Conservation (phyloP, 2,329 filamentous ascomycete species). For the Fonsecaea monophora region DNA sequence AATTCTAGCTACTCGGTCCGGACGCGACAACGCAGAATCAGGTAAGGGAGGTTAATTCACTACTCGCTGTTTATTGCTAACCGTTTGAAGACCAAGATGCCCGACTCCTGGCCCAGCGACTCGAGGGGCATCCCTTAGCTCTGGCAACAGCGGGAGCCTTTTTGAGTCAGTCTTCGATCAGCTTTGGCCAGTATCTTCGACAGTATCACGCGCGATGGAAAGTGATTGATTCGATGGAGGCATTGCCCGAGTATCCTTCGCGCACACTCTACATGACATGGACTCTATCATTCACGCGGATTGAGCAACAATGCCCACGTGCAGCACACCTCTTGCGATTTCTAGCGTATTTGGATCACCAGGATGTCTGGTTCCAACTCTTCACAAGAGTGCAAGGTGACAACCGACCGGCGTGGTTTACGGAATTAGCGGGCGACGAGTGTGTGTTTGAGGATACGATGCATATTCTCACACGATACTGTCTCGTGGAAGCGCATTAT, state of each 20-base stretch:
- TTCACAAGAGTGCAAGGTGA: constrained; percentile 38
- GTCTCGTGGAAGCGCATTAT: constrained; percentile 27
- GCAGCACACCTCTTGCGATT: constrained; percentile 49
- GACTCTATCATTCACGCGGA: constrained; percentile 30
- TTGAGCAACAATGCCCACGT: constrained; percentile 26
- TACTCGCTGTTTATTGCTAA: too few species aligned
- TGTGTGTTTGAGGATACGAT: constrained; percentile 28
- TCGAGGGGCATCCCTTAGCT: constrained; percentile 57
- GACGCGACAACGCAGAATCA: constrained; percentile 22
- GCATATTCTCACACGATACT: constrained; percentile 26
- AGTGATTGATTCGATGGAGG: constrained; percentile 5
- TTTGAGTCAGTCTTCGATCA: constrained; percentile 49
- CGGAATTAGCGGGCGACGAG: constrained; percentile 6
- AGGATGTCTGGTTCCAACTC: constrained; percentile 57
- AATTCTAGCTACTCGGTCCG: constrained; percentile 27
- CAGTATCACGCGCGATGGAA: constrained; percentile 51
- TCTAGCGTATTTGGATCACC: constrained; percentile 54
- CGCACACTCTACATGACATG: constrained; percentile 38
- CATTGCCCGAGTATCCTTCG: constrained; percentile 26
- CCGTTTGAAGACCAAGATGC: constrained; percentile 27
- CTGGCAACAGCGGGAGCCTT: constrained; percentile 56
- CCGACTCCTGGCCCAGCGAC: constrained; percentile 43
- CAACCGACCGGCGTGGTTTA: constrained; percentile 37
- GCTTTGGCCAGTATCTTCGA: constrained; percentile 50
- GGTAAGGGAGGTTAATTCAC: constrained; percentile 21